These are phyloP conservation scores for Stentor roeselii DNA, from an alignment of 73 alveolate genomes.

Conservation along the genomic window DNA sequence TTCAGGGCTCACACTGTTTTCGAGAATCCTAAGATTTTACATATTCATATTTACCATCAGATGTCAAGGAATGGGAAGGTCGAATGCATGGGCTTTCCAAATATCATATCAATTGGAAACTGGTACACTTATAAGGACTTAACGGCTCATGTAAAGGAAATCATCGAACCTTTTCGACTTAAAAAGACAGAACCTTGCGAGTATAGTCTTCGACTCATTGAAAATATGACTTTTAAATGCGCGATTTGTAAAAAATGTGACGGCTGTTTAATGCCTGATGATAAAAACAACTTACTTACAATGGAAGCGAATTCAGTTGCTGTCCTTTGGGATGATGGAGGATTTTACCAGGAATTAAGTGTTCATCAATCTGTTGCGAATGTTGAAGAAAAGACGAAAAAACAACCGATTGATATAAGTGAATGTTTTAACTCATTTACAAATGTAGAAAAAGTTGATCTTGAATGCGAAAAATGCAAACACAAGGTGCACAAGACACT, in stretches of 20 bases:
- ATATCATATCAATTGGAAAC: conserved; percentile 1
- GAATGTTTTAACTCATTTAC: conserved; percentile 38
- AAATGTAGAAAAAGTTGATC: conserved; percentile 36
- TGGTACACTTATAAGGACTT: conserved; percentile 24
- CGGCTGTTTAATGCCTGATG: conserved; percentile 18
- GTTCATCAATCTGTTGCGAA: background rate
- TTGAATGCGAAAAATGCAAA: conserved; percentile 29
- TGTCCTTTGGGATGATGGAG: background rate
- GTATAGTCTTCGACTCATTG: background rate
- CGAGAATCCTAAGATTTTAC: background rate
- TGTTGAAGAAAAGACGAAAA: background rate
- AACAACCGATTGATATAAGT: conserved; percentile 10
- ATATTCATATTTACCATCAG: background rate
- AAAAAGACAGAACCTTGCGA: too few species aligned
- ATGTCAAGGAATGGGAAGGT: background rate
- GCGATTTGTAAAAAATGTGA: conserved; percentile 23
- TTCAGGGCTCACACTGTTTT: background rate
- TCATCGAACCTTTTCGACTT: conserved; percentile 20
- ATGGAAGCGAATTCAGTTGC: background rate
- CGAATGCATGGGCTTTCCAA: conserved; percentile 6
- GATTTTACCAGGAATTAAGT: background rate
- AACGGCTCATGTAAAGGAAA: background rate
- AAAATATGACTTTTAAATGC: background rate
- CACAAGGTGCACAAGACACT: conserved; percentile 29
- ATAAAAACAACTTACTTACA: background rate